These are phyloP conservation scores for Verticillium isaacii DNA, from an alignment of 2,329 filamentous ascomycete genomes.

Conservation along the genomic window DNA sequence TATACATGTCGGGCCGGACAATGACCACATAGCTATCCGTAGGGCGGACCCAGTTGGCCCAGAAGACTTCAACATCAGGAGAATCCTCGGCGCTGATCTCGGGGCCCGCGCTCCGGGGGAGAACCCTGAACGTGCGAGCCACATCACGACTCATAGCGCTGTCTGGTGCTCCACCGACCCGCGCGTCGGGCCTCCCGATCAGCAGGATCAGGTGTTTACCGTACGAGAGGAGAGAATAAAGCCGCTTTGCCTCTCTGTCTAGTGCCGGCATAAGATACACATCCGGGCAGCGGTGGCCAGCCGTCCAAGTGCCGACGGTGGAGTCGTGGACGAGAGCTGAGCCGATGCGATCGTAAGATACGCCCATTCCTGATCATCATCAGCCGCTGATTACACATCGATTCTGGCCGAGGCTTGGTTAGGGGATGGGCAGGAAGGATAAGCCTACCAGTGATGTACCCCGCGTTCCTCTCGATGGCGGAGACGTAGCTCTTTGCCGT, in stretches of 20 bases:
- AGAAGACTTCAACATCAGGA: conserved; percentile 15
- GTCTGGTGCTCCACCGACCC: neutral
- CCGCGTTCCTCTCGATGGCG: conserved; percentile 41
- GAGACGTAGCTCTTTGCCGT: conserved; percentile 40
- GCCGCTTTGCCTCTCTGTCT: conserved; percentile 13
- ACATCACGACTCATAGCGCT: neutral
- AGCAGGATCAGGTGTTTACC: conserved; percentile 24
- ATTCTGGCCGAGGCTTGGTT: neutral
- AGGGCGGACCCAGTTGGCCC: conserved; percentile 21
- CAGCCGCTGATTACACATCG: neutral
- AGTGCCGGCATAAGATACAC: conserved; percentile 17
- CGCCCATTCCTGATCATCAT: conserved; percentile 26
- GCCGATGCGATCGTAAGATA: conserved; percentile 28
- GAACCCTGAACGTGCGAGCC: conserved; percentile 7
- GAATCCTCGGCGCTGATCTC: neutral
- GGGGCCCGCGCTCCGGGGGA: neutral
- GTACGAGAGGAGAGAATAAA: conserved; percentile 26
- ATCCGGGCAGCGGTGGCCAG: conserved; percentile 32
- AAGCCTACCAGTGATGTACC: conserved; percentile 37
- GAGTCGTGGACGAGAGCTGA: conserved; percentile 29
- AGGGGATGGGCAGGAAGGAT: neutral
- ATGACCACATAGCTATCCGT: conserved; percentile 25
- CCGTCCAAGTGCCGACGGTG: conserved; percentile 28
- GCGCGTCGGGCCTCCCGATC: conserved; percentile 7
- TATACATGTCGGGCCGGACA: conserved; percentile 35